Evolutionary conservation across 75 land plant species (phyloP), one percentile per base, ranked within the genome.

Genomic region (Selaginella tamariscina): DNA sequence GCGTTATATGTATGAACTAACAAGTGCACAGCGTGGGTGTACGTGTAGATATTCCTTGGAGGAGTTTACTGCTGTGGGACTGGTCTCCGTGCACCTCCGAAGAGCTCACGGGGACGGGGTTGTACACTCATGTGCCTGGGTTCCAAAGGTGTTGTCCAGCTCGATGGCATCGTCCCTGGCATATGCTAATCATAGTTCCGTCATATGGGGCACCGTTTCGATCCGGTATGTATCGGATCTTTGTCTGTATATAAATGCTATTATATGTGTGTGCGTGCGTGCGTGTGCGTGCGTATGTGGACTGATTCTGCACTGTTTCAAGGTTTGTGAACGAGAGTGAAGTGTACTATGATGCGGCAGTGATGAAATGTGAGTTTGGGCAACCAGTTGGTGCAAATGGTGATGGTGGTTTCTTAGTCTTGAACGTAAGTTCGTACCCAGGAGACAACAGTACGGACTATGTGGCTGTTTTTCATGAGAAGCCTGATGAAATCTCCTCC

Each of bases 341-440:
- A 5, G 15, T 15, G 49, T 39, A 5, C 49, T 70, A 70, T 13
- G 39, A 57, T 59, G 71, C 57, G 8, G 71, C 63, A 55, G 65
- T 70, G 1, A 56, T 70, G 5, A 70, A 70, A 59, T 70, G 71
- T 21, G 18, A 5, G 0, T 70, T 70, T n/a, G 71, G 57, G 24
- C 64, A 70, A 1, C 44, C 44, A 0, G 65, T 28, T 0, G 65
- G 71, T 8, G 27, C 71, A 27, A 70, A 70, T 59, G 65, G 32
- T n/a, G 21, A 28, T 13, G 71, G 71, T 30, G 71, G 71, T 0
- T 0, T 56, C 22, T 64, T 70, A 5, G 56, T 56, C 24, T 24
- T 70, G 13, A 70, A 70, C 55, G 1, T 57, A 0, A 39, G 15
- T 15, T 39, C 49, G 49, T 39, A 5, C 5, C 49, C 49, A 15